Conservation (phyloP, 768 basidiomycete species). For the Lactarius tabidus region DNA sequence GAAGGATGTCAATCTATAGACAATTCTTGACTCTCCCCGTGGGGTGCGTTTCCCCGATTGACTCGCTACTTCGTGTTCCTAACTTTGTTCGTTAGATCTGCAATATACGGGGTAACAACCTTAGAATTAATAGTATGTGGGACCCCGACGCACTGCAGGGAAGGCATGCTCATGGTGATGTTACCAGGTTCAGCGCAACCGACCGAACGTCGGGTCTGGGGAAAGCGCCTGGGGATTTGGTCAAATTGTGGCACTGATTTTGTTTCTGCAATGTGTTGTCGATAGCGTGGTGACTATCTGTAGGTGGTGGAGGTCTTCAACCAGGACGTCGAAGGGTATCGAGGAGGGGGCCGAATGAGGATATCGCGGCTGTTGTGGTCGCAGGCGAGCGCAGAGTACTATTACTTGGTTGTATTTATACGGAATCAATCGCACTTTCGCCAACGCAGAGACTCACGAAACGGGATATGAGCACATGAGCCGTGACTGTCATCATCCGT, state of each 20-base stretch:
- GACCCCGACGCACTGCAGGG: not conserved
- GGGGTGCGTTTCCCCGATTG: not conserved
- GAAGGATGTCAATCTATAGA: too few relatives aligned
- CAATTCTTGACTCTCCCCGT: not conserved
- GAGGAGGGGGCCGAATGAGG: not conserved
- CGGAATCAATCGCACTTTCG: not conserved
- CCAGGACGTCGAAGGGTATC: not conserved
- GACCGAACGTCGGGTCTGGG: not conserved
- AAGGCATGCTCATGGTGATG: not conserved
- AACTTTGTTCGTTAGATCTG: not conserved
- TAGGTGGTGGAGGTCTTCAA: not conserved
- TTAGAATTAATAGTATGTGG: constrained; percentile 14
- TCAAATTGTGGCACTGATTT: constrained; percentile 9
- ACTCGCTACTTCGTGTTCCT: not conserved
- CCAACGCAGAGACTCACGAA: not conserved
- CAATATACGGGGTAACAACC: constrained; percentile 6
- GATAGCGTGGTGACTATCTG: not conserved
- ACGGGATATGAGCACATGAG: not conserved
- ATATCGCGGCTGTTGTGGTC: not conserved
- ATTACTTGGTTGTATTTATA: not conserved
- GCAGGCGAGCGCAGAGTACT: too few relatives aligned
- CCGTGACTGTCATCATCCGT: not conserved
- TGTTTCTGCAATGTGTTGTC: constrained; percentile 2
- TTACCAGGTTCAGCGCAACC: constrained; percentile 11
- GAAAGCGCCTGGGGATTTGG: constrained; percentile 14